Evolutionary conservation across 805 yeast species (phyloP).

Genomic region (Kluyveromyces siamensis): DNA sequence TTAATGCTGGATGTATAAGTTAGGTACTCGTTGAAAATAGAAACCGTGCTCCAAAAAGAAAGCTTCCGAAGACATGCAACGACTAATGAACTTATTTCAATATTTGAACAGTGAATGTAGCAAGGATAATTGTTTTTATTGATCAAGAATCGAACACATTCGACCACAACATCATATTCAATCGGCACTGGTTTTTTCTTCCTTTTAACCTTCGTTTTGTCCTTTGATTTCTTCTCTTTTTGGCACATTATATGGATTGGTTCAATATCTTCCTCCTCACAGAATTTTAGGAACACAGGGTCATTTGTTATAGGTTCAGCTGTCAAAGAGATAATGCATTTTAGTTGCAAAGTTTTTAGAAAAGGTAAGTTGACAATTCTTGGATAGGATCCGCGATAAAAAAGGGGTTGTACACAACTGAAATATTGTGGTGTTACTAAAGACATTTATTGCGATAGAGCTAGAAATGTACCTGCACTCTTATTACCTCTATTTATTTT

Average conservation of each 20-base stretch:
- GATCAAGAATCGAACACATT: constrained; percentile 53
- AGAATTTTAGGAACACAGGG: constrained; percentile 41
- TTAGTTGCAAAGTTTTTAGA: constrained; percentile 53
- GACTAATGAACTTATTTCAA: constrained; percentile 75
- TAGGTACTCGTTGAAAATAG: constrained; percentile 79
- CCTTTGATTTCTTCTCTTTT: constrained; percentile 28
- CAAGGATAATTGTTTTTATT: constrained; percentile 57
- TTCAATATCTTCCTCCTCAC: constrained; percentile 43
- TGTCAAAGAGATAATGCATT: constrained; percentile 68
- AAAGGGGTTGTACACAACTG: constrained; percentile 54
- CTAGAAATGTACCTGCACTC: not conserved
- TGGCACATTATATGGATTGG: constrained; percentile 62
- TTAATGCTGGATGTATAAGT: constrained; percentile 70
- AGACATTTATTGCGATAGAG: constrained; percentile 10
- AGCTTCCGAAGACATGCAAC: constrained; percentile 80
- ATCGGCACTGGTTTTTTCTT: constrained; percentile 80
- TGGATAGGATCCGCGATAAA: constrained; percentile 85
- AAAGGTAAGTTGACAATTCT: constrained; percentile 64
- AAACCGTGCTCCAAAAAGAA: constrained; percentile 81
- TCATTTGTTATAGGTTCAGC: constrained; percentile 66
- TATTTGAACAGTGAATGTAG: constrained; percentile 81
- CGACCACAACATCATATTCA: constrained; percentile 50
- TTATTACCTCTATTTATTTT: no score
- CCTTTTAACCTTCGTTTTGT: constrained; percentile 45
- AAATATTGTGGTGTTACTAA: constrained; percentile 72